Percentiles rank a stretch among this genome's conserved stretches.
Conservation (phyloP, 2,329 filamentous ascomycete genomes). For the Hymenoscyphus scutula region DNA sequence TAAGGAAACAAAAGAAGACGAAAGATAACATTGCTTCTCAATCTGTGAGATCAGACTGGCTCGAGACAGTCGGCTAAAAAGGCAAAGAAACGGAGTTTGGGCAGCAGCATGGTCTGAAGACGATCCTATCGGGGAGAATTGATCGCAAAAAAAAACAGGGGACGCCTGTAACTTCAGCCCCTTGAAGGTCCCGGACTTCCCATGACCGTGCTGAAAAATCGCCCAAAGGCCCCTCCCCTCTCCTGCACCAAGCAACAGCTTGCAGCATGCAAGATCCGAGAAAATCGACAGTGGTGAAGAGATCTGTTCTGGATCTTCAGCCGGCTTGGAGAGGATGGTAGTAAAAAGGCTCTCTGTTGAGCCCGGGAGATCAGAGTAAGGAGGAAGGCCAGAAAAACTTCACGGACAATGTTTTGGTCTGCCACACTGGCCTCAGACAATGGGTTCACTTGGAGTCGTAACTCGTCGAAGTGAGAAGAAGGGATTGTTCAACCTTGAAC, state of each 20-base stretch:
- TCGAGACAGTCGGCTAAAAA: not conserved
- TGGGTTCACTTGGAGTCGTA: not conserved
- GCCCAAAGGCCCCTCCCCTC: not conserved
- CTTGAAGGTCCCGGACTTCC: not conserved
- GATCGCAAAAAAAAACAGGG: not conserved
- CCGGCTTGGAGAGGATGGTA: not conserved
- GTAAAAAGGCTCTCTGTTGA: no score
- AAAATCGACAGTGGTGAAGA: constrained; percentile 5
- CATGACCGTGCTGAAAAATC: not conserved
- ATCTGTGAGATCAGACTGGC: not conserved
- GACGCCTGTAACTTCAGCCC: constrained; percentile 5
- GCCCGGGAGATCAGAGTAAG: no score
- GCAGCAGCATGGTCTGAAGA: not conserved
- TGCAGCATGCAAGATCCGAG: constrained; percentile 13
- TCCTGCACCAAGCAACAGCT: constrained; percentile 3
- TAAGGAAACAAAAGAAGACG: not conserved
- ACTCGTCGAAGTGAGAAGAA: not conserved
- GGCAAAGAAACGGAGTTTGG: not conserved
- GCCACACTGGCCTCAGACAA: not conserved
- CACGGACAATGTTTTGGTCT: not conserved
- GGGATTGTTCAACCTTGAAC: constrained; percentile 2
- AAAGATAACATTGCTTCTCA: not conserved
- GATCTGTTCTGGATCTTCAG: not conserved
- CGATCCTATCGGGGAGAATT: constrained; percentile 11
- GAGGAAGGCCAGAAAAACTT: no score